phyloP scores from a whole-genome alignment of 164 flowering plant species.

The Buxus sempervirens region DNA sequence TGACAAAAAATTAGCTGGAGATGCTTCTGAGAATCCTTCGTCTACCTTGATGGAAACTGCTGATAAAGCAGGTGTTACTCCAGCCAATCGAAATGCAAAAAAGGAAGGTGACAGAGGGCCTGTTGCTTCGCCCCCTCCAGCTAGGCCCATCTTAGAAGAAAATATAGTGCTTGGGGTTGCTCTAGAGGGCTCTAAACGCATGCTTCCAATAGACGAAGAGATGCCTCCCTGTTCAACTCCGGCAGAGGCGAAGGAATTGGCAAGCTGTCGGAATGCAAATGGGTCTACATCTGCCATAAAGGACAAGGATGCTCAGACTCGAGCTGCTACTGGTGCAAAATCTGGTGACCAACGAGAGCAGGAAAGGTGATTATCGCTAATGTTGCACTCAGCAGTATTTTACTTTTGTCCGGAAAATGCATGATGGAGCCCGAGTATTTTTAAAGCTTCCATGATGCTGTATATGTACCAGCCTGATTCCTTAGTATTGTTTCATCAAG shows the following conservation, averaged over 20 bases:
- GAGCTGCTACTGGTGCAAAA: constrained; percentile 25
- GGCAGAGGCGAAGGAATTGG: constrained; percentile 50
- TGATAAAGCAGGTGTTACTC: constrained; percentile 23
- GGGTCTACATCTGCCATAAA: constrained; percentile 33
- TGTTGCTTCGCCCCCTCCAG: constrained; percentile 18
- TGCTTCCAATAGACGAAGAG: constrained; percentile 86
- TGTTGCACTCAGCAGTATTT: not conserved
- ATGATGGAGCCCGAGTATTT: constrained; percentile 19
- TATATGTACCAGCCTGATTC: constrained; percentile 2
- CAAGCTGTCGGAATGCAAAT: constrained; percentile 36
- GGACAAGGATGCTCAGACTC: constrained; percentile 37
- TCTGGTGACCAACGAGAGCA: constrained; percentile 33
- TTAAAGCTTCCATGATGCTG: constrained; percentile 18
- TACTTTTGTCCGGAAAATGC: constrained; percentile 5
- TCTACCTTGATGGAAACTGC: constrained; percentile 14
- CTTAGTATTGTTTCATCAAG: not conserved
- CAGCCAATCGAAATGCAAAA: constrained; percentile 16
- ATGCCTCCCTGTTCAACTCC: constrained; percentile 28
- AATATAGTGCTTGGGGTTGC: constrained; percentile 79
- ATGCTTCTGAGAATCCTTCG: constrained; percentile 18
- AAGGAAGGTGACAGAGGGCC: constrained; percentile 35
- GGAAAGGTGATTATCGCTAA: constrained; percentile 16
- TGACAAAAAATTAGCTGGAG: constrained; percentile 8
- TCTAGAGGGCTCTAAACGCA: constrained; percentile 63
- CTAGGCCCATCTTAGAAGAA: constrained; percentile 51